Evolutionary conservation across 345 rosid species (phyloP).

Genomic region (Camelina sativa): DNA sequence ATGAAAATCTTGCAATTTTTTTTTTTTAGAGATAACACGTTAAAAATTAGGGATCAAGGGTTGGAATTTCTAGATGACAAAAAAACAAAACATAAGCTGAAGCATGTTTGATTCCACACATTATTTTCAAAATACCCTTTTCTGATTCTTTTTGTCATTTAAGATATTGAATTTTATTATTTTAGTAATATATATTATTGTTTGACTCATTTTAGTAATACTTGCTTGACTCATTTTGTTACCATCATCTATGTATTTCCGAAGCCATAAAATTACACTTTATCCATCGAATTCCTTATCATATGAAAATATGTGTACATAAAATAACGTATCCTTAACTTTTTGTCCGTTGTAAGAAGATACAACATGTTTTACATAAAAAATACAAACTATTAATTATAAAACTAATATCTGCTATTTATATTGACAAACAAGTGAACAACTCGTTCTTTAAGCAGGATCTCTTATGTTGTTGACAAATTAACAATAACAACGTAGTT

Average conservation of each 20-base stretch:
- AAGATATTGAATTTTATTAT: too few species aligned
- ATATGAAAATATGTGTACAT: too few species aligned
- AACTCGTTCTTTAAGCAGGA: neutral
- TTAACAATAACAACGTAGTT: constrained; percentile 2
- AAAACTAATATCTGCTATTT: neutral
- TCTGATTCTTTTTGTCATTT: neutral
- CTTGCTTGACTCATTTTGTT: too few species aligned
- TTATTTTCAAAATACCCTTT: neutral
- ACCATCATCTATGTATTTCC: too few species aligned
- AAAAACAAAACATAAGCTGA: neutral
- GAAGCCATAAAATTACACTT: neutral
- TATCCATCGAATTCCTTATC: too few species aligned
- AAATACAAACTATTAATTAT: neutral
- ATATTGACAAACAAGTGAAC: too few species aligned
- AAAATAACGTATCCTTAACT: neutral
- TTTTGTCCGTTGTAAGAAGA: neutral
- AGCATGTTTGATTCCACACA: neutral
- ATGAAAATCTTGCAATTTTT: too few species aligned
- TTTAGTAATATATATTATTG: too few species aligned
- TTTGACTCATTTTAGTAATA: too few species aligned
- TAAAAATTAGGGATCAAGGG: too few species aligned
- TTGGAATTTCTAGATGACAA: too few species aligned
- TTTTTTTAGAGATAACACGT: too few species aligned
- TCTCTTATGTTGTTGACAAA: neutral
- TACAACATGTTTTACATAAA: neutral